A percentile compares a stretch with the other conserved stretches of the same genome.
Conservation (phyloP, 176 grass and related monocot genomes). For the Microstegium vimineum region DNA sequence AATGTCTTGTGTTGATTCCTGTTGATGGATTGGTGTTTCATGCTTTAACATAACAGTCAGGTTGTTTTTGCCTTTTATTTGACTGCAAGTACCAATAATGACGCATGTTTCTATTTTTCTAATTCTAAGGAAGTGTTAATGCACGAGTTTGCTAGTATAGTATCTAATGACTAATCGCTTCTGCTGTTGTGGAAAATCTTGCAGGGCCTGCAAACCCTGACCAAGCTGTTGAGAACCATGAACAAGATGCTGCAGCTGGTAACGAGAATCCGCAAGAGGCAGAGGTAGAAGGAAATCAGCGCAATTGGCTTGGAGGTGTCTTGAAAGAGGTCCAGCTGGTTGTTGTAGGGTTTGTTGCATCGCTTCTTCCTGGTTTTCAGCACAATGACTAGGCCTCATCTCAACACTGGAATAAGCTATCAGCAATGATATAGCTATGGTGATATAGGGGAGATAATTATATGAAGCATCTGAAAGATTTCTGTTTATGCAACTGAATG, state of each 20-base stretch:
- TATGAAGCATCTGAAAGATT: constrained; percentile 8
- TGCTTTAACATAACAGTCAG: neutral
- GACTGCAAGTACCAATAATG: neutral
- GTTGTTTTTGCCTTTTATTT: neutral
- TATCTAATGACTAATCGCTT: neutral
- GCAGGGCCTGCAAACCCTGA: constrained; percentile 55
- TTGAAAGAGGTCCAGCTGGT: constrained; percentile 84
- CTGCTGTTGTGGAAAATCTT: constrained; percentile 37
- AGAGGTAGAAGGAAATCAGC: constrained; percentile 35
- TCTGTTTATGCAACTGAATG: constrained; percentile 3
- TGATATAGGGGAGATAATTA: constrained; percentile 12
- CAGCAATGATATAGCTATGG: constrained; percentile 25
- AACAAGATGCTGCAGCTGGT: constrained; percentile 43
- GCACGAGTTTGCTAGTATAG: neutral
- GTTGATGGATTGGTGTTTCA: constrained; percentile 11
- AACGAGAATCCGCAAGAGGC: constrained; percentile 50
- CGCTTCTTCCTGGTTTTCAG: constrained; percentile 86
- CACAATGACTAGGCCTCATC: constrained; percentile 57
- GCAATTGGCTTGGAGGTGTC: constrained; percentile 63
- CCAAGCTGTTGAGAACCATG: constrained; percentile 55
- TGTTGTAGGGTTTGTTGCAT: constrained; percentile 75
- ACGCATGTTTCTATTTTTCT: neutral
- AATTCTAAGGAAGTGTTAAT: neutral
- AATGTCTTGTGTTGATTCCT: neutral
- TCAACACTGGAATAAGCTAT: neutral